phyloP scores from a whole-genome alignment of 2,329 filamentous ascomycete species.

The Atkinsonella texensis region DNA sequence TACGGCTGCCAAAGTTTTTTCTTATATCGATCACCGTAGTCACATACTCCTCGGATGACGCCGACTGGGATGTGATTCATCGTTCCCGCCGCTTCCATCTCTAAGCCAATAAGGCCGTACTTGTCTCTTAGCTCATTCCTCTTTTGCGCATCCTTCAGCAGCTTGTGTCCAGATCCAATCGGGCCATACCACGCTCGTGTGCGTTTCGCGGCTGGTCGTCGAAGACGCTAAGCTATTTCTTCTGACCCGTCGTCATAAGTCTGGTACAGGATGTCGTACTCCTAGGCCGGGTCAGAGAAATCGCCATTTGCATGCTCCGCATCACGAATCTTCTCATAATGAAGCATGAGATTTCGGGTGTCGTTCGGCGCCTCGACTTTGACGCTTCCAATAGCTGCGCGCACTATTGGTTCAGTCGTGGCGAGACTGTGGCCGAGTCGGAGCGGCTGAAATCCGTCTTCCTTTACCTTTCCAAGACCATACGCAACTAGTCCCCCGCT shows the following conservation, averaged over 20 bases:
- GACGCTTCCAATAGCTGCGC: constrained; percentile 22
- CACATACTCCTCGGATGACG: background rate
- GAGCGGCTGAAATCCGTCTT: constrained; percentile 15
- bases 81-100: background rate
- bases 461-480: constrained; percentile 18
- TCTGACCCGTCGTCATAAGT: constrained; percentile 10
- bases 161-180: constrained; percentile 7
- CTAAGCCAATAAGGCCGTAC: background rate
- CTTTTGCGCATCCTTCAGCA: constrained; percentile 1
- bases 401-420: constrained; percentile 18
- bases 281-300: constrained; percentile 21
- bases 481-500: too few species aligned
- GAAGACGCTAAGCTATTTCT: constrained; percentile 1
- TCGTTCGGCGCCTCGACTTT: constrained; percentile 15
- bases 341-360: constrained; percentile 9
- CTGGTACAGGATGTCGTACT: background rate
- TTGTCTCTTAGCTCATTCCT: constrained; percentile 5
- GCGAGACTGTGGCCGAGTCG: constrained; percentile 14
- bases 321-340: constrained; percentile 16
- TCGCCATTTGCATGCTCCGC: constrained; percentile 12
- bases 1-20: background rate
- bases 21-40: background rate
- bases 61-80: background rate
- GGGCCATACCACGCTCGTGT: constrained; percentile 20
- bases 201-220: constrained; percentile 12